Conservation (phyloP, 495 filamentous ascomycete species). For the Aspergillus diversus region DNA sequence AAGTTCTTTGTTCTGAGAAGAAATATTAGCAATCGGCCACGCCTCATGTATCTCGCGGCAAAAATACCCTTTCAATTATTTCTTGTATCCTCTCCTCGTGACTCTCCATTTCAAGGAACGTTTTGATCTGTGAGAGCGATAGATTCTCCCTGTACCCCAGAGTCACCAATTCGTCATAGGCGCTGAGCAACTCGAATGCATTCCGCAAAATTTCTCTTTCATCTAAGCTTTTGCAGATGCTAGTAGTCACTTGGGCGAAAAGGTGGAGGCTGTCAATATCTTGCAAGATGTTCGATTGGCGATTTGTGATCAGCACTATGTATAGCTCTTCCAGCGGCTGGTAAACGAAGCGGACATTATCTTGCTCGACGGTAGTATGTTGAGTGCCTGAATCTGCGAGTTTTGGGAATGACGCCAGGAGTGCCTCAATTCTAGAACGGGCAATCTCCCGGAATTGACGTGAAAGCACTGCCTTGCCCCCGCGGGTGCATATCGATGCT, state of each 20-base stretch:
- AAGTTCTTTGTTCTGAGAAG: slow-evolving; percentile 87
- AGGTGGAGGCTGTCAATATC: slow-evolving; percentile 98
- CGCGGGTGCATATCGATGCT: slow-evolving; percentile 97
- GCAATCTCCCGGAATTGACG: slow-evolving; percentile 96
- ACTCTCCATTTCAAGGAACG: slow-evolving; percentile 98
- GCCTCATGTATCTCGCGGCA: slow-evolving; percentile 7
- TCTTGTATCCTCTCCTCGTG: slow-evolving; percentile 98
- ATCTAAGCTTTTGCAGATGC: slow-evolving; percentile 93
- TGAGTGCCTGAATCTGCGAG: slow-evolving; percentile 93
- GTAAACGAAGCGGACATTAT: slow-evolving; percentile 99
- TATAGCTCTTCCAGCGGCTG: slow-evolving; percentile 98
- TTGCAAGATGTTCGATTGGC: slow-evolving; percentile 97
- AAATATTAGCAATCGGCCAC: slow-evolving; percentile 23
- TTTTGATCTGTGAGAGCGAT: slow-evolving; percentile 93
- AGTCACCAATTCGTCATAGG: slow-evolving; percentile 95
- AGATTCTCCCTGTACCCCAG: slow-evolving; percentile 95
- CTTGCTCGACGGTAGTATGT: slow-evolving; percentile 96
- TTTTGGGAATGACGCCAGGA: slow-evolving; percentile 95
- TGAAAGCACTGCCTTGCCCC: slow-evolving; percentile 95
- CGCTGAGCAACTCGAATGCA: slow-evolving; percentile 92
- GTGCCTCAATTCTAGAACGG: slow-evolving; percentile 91
- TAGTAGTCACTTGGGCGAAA: slow-evolving; percentile 94
- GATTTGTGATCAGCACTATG: slow-evolving; percentile 99
- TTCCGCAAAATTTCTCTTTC: slow-evolving; percentile 93
- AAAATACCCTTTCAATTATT: slow-evolving; percentile 84